These are phyloP conservation scores for Apiospora phragmitis DNA, from an alignment of 2,329 filamentous ascomycete genomes.

Conservation along the genomic window DNA sequence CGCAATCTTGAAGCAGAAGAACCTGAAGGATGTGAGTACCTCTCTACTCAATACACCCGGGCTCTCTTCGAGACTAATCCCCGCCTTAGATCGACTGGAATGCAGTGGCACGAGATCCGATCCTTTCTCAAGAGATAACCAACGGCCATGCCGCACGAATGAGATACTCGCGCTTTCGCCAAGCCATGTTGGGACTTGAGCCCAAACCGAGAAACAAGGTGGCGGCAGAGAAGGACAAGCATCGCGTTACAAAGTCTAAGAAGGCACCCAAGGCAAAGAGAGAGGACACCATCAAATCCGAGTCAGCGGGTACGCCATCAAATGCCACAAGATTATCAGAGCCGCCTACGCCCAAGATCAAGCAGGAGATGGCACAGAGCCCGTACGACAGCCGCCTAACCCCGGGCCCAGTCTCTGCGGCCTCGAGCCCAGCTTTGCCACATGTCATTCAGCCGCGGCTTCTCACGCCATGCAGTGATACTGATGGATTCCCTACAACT, in stretches of 20 bases:
- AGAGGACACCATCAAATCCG: slow-evolving; percentile 40
- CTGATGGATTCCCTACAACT: slow-evolving; percentile 37
- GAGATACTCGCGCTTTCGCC: slow-evolving; percentile 56
- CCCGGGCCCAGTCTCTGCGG: slow-evolving; percentile 29
- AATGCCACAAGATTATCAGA: slow-evolving; percentile 22
- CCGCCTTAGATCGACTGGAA: slow-evolving; percentile 58
- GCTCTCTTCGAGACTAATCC: slow-evolving; percentile 18
- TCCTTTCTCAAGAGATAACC: slow-evolving; percentile 53
- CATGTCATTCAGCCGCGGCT: slow-evolving; percentile 37
- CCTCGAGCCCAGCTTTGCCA: slow-evolving; percentile 26
- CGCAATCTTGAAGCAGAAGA: slow-evolving; percentile 61
- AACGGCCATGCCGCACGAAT: slow-evolving; percentile 64
- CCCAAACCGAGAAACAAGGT: slow-evolving; percentile 48
- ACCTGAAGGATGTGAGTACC: slow-evolving; percentile 57
- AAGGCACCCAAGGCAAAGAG: slow-evolving; percentile 40
- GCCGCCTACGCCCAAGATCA: slow-evolving; percentile 32
- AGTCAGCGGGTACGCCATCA: slow-evolving; percentile 28
- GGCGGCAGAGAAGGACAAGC: slow-evolving; percentile 42
- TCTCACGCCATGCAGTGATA: slow-evolving; percentile 56
- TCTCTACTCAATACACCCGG: neutral
- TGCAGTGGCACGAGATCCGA: slow-evolving; percentile 54
- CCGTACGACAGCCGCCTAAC: slow-evolving; percentile 29
- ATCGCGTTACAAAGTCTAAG: slow-evolving; percentile 47
- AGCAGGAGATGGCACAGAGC: slow-evolving; percentile 38
- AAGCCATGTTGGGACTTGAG: slow-evolving; percentile 47